Conservation (phyloP, 331 rosid genomes). For the Arachis monticola region DNA sequence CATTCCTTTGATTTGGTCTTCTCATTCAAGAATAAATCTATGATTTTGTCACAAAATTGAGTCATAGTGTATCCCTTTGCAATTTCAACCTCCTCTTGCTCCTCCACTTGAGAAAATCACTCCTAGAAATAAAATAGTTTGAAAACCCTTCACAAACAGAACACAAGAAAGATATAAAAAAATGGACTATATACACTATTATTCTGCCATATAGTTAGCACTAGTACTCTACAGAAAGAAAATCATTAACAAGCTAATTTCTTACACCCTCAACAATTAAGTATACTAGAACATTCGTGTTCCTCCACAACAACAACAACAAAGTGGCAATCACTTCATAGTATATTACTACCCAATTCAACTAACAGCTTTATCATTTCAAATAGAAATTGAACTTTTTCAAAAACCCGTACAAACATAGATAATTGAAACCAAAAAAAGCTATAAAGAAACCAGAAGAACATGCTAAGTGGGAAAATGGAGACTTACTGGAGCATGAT, state of each 20-base stretch:
- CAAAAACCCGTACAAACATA: conserved; percentile 13
- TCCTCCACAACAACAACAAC: too few species aligned
- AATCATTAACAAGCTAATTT: too few species aligned
- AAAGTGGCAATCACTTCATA: too few species aligned
- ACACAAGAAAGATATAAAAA: conserved; percentile 5
- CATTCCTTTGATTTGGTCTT: conserved; percentile 47
- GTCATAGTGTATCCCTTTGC: conserved; percentile 73
- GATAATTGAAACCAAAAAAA: background rate
- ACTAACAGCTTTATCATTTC: too few species aligned
- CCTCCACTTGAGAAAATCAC: conserved; percentile 53
- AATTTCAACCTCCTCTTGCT: conserved; percentile 70
- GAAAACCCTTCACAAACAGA: conserved; percentile 27
- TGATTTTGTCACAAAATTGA: conserved; percentile 81
- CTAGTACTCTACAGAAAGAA: too few species aligned
- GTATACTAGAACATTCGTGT: too few species aligned
- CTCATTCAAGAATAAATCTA: conserved; percentile 84
- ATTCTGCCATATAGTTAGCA: too few species aligned
- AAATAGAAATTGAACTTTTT: background rate
- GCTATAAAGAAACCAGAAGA: conserved; percentile 16
- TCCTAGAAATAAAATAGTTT: background rate
- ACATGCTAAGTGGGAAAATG: conserved; percentile 1
- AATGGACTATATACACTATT: background rate
- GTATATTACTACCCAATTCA: too few species aligned
- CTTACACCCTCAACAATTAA: too few species aligned
- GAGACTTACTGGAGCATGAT: conserved; percentile 52